Percentiles rank a stretch among this genome's conserved stretches.
Evolutionary conservation across 192 early-diverging fungal species (phyloP).

Genomic region (Backusella parvicylindrica): DNA sequence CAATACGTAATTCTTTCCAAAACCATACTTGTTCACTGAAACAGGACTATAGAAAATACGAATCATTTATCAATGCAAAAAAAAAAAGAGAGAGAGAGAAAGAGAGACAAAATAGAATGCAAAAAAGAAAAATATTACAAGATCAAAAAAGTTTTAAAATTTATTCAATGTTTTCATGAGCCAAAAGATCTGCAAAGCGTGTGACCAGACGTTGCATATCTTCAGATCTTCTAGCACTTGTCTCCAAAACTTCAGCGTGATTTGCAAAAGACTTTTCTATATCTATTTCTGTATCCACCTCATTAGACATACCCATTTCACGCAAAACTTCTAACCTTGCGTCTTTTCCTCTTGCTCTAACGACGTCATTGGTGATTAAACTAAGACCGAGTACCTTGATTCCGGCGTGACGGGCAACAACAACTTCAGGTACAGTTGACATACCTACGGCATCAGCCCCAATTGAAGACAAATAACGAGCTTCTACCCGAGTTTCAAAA

Average conservation of each 20-base stretch:
- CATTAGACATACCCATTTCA: conserved; percentile 17
- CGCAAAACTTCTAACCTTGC: conserved; percentile 34
- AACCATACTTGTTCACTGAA: not conserved
- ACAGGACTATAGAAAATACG: not conserved
- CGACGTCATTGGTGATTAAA: conserved; percentile 75
- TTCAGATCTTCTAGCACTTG: conserved; percentile 43
- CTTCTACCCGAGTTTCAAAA: conserved; percentile 88
- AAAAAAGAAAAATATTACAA: not conserved
- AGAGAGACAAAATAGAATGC: not conserved
- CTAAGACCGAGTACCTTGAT: conserved; percentile 75
- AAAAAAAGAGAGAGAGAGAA: not conserved
- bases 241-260: conserved; percentile 71
- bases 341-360: conserved; percentile 35
- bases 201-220: conserved; percentile 52
- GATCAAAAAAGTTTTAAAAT: not conserved
- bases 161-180: not conserved
- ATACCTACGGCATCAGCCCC: conserved; percentile 90
- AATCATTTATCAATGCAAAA: not conserved
- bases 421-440: conserved; percentile 85
- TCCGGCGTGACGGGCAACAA: conserved; percentile 80
- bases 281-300: conserved; percentile 33
- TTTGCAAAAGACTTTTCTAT: conserved; percentile 47
- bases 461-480: conserved; percentile 57
- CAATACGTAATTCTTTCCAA: not conserved
- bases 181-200: conserved; percentile 12